Evolutionary conservation across 495 filamentous ascomycete species (phyloP).

Genomic region (Tuber borchii): DNA sequence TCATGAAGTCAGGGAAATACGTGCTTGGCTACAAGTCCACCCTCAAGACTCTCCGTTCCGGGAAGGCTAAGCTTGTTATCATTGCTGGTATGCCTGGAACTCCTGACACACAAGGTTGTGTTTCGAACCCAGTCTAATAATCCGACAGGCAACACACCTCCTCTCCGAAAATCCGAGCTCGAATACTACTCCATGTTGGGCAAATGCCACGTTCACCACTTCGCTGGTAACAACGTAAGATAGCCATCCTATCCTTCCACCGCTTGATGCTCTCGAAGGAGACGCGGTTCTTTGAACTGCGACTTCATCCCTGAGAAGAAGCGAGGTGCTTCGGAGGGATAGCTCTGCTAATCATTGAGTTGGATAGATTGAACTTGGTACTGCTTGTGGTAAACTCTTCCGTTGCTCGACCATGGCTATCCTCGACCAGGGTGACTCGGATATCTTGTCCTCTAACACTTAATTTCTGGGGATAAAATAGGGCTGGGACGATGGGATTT

Average conservation of each 20-base stretch:
- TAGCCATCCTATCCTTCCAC: constrained; percentile 13
- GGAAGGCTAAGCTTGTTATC: constrained; percentile 72
- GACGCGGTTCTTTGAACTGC: constrained; percentile 28
- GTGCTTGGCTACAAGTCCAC: constrained; percentile 80
- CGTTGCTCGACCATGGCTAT: constrained; percentile 89
- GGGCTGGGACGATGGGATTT: constrained; percentile 13
- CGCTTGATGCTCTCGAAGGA: constrained; percentile 20
- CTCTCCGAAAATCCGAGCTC: constrained; percentile 89
- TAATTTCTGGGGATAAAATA: constrained; percentile 20
- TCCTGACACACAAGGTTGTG: too few species aligned
- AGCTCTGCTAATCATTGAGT: background rate
- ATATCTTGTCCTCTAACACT: constrained; percentile 61
- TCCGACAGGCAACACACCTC: constrained; percentile 66
- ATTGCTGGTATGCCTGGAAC: constrained; percentile 56
- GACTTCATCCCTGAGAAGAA: constrained; percentile 67
- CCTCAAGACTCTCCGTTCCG: constrained; percentile 85
- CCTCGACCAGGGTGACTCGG: constrained; percentile 94
- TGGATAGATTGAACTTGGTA: constrained; percentile 86
- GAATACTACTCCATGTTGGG: constrained; percentile 90
- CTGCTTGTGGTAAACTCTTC: constrained; percentile 86
- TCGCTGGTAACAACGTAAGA: constrained; percentile 95
- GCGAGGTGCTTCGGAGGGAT: constrained; percentile 76
- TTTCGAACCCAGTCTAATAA: background rate
- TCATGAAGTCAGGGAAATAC: constrained; percentile 92
- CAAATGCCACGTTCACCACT: constrained; percentile 93